Base-by-base conservation (phyloP, 2,329 filamentous ascomycete species). In the Venturia asperata region DNA sequence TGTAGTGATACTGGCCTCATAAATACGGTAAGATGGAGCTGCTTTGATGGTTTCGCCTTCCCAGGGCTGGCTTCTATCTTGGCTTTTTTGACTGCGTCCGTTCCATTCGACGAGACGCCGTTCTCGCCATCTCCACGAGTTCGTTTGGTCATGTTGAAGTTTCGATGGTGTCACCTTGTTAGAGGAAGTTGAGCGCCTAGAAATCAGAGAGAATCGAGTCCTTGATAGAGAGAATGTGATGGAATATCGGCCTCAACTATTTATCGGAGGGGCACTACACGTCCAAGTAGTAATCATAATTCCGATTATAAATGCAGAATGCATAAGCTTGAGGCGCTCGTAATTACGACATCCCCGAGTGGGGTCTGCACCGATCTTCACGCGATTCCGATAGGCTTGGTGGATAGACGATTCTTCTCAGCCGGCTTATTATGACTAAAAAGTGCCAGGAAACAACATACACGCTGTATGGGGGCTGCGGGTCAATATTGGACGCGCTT, bases 1-100 rank as follows among this genome's bases (percentile, higher is more conserved):
- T 85, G 82, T 11, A 84, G 72, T 58, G 77, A 81, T 1, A 85
- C 81, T 0, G 82, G 83, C 21, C 83, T 80, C 82, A 85, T 85
- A 67, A 85, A 85, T 0, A 82, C 83, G 2, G 83, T 84, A 4
- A 85, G 77, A 67, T 85, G 82, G 6, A 84, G 72, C 67, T 80
- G 70, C 64, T 71, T 72, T 13, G 37, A 13, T 7, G 30, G 6
- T 19, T 9, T 9, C 21, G 30, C 11, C 17, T 30, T 37, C 19
- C 49, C 61, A 9, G 30, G 9, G 30, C 27, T 34, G n/a, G 19
- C 41, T 19, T 64, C 49, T 58, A 19, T 64, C n/a, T 60, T 64
- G 11, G n/a, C 37, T 49, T 43, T 64, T 49, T 64, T 64, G 19
- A 11, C 5, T 15, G 10, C 63, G 30, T 43, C 43, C 3, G 30